phyloP scores from a whole-genome alignment of 139 green algal species.

The Chlorella sp. region DNA sequence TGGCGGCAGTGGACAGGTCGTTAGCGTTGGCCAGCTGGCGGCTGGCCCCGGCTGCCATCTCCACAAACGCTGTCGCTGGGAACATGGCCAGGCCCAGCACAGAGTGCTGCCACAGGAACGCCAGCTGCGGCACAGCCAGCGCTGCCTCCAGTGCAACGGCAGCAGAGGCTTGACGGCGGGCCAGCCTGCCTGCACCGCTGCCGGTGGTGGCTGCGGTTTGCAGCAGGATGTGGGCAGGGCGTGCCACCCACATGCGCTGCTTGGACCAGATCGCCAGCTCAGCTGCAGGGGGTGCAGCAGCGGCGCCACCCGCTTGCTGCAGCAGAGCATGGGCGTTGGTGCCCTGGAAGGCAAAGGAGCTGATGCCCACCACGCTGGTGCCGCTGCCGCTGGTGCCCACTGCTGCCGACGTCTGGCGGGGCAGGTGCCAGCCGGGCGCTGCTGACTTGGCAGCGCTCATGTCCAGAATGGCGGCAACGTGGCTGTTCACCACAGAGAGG shows the following conservation, averaged over 20 bases:
- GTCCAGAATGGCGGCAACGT: slow-evolving; percentile 45
- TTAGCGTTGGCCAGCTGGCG: slow-evolving; percentile 31
- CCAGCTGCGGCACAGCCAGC: slow-evolving; percentile 46
- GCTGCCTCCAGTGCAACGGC: slow-evolving; percentile 40
- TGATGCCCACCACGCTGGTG: slow-evolving; percentile 54
- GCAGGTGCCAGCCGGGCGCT: slow-evolving; percentile 37
- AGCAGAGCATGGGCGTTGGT: slow-evolving; percentile 71
- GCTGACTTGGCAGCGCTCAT: slow-evolving; percentile 35
- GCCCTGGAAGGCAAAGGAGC: slow-evolving; percentile 86
- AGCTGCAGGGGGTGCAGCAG: neutral
- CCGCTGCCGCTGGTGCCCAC: neutral
- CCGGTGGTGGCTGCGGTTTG: neutral
- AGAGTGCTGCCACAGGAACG: slow-evolving; percentile 80
- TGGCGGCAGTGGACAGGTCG: neutral
- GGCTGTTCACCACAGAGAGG: slow-evolving; percentile 38
- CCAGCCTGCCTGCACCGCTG: slow-evolving; percentile 21
- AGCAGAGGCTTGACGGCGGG: neutral
- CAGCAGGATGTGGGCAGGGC: slow-evolving; percentile 58
- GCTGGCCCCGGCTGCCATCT: slow-evolving; percentile 56
- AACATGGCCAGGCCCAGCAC: slow-evolving; percentile 64
- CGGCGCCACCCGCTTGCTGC: slow-evolving; percentile 2
- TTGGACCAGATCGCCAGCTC: neutral
- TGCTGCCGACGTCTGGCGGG: slow-evolving; percentile 1
- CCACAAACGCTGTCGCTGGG: slow-evolving; percentile 76
- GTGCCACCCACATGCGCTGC: slow-evolving; percentile 44